Evolutionary conservation across 2,329 filamentous ascomycete species (phyloP), one percentile per base, ranked within the genome.

Genomic region (Lecanicillium sp.): DNA sequence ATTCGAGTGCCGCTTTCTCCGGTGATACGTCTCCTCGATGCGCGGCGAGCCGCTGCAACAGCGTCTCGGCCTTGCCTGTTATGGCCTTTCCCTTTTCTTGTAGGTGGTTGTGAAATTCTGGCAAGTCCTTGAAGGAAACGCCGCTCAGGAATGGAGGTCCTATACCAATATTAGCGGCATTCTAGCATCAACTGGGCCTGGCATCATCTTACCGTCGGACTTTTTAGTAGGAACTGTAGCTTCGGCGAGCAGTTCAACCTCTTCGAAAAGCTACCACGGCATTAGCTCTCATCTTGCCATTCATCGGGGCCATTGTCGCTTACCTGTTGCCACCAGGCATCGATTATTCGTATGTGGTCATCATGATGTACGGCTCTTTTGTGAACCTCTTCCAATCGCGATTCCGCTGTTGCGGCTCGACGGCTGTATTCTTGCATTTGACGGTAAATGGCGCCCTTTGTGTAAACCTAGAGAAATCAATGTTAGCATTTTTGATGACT

Each of bases 391-490:
- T 84, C 84, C 52, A 96, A 73, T 61, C 87, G 86, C 50, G 81
- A 75, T 70, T 97, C 90, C 53, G 94, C 73, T 33, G 86, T 86
- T 50, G 78, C 76, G 64, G 90, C 90, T 64, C 95, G 89, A 58
- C 93, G 84, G 70, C 95, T 95, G 69, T 95, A 96, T 69, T 97
- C 93, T 63, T 90, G 87, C 90, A 98, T 95, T 70, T 96, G 91
- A 50, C 94, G 88, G 60, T 87, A 85, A 64, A 98, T 95, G 55
- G 93, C 93, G 72, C 95, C 93, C 71, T 97, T 98, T 52, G 65
- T 69, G 52, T 68, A 69, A 46, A 62, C 55, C 66, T 69, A 56
- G 52, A 52, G 51, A 50, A 49, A 45, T 62, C 53, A 61, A 58
- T 54, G 55, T 54, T 48, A 51, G 49, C 19, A 44, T 38, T 19